phyloP scores from a whole-genome alignment of 2,329 filamentous ascomycete species.

The Mycogone perniciosa region DNA sequence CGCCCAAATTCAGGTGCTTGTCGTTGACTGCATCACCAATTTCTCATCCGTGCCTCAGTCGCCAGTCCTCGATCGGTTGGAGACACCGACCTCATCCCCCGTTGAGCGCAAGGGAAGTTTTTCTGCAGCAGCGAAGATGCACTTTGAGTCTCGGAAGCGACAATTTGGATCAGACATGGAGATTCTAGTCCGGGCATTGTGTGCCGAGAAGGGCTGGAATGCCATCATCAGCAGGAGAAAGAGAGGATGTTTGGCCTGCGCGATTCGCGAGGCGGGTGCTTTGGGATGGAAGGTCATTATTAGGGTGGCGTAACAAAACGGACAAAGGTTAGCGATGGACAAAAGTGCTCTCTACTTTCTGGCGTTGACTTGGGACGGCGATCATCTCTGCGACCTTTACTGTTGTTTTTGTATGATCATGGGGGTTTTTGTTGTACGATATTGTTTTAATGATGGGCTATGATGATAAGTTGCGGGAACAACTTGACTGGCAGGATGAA shows the following conservation, averaged over 20 bases:
- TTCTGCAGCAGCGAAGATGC: constrained; percentile 45
- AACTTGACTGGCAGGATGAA: neutral
- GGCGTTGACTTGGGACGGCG: constrained; percentile 5
- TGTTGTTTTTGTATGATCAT: neutral
- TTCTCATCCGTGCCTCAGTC: constrained; percentile 43
- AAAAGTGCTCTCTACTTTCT: neutral
- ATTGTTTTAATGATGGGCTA: constrained; percentile 5
- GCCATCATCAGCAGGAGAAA: constrained; percentile 62
- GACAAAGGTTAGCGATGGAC: neutral
- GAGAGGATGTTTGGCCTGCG: constrained; percentile 66
- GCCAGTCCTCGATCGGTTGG: constrained; percentile 36
- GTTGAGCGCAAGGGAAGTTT: constrained; percentile 32
- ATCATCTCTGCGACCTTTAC: constrained; percentile 3
- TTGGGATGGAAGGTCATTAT: constrained; percentile 64
- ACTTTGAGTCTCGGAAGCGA: constrained; percentile 48
- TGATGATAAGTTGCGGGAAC: constrained; percentile 3
- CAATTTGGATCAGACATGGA: constrained; percentile 61
- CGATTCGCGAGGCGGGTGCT: constrained; percentile 67
- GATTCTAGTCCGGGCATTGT: constrained; percentile 64
- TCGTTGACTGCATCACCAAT: constrained; percentile 58
- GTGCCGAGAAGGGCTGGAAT: constrained; percentile 68
- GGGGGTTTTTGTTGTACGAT: constrained; percentile 10
- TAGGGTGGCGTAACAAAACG: constrained; percentile 40
- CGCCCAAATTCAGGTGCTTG: constrained; percentile 39
- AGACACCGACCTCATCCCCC: constrained; percentile 22